These are phyloP conservation scores for Epithele typhae DNA, from an alignment of 768 basidiomycete genomes.

Conservation along the genomic window DNA sequence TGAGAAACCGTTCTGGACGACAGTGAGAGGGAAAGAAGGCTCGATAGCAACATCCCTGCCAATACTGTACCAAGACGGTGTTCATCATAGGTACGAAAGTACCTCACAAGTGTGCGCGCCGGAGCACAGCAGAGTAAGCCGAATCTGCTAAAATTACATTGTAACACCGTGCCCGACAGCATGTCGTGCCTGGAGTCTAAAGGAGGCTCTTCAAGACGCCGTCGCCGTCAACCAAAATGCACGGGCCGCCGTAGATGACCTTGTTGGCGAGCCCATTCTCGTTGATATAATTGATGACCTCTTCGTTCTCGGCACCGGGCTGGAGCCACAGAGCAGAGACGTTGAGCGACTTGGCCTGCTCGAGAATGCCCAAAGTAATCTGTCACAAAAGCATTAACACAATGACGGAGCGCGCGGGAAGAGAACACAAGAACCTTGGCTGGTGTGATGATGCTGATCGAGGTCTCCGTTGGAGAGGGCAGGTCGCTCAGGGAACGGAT, in stretches of 20 bases:
- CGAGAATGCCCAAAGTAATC: constrained; percentile 66
- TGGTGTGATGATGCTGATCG: constrained; percentile 76
- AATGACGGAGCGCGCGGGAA: neutral
- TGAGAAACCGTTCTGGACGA: too few species aligned
- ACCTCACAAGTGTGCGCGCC: too few species aligned
- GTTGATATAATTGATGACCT: constrained; percentile 60
- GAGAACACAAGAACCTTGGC: constrained; percentile 40
- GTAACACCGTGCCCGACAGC: too few species aligned
- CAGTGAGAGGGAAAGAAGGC: too few species aligned
- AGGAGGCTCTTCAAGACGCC: constrained; percentile 30
- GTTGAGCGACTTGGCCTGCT: constrained; percentile 63
- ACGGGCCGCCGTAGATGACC: constrained; percentile 81
- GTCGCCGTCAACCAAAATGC: constrained; percentile 77
- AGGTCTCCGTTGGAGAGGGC: constrained; percentile 56
- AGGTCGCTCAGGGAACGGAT: constrained; percentile 54
- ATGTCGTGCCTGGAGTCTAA: neutral
- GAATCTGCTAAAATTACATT: too few species aligned
- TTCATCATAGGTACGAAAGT: too few species aligned
- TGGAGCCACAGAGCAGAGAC: constrained; percentile 86
- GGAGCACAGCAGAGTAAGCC: too few species aligned
- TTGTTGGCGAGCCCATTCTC: constrained; percentile 58
- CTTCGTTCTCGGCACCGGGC: constrained; percentile 75
- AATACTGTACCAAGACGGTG: too few species aligned
- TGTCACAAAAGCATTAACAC: too few species aligned
- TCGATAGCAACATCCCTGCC: too few species aligned